Percentiles rank a stretch among this genome's conserved stretches.
These are phyloP conservation scores for Phytophthora colocasiae DNA, from an alignment of 352 stramenopile genomes.

Conservation along the genomic window DNA sequence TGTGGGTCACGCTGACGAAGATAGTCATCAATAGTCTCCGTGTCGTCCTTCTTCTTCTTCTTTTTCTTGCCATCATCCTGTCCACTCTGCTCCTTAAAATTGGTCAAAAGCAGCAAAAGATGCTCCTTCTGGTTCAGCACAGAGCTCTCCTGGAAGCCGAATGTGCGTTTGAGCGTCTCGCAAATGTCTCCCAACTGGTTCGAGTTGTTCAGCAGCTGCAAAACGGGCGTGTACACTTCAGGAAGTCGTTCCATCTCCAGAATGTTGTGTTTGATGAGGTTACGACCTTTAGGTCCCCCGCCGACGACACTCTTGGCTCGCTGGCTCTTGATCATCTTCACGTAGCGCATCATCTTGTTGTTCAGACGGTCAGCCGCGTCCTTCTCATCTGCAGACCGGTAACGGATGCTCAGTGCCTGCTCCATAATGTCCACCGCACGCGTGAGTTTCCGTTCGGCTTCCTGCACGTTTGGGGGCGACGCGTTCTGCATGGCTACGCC, in stretches of 20 bases:
- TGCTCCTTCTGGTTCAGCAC: constrained; percentile 82
- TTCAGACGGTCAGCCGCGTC: constrained; percentile 69
- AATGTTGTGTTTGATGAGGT: constrained; percentile 72
- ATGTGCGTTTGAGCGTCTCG: constrained; percentile 94
- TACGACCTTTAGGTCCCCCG: constrained; percentile 31
- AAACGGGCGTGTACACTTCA: constrained; percentile 67
- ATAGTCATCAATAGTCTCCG: constrained; percentile 44
- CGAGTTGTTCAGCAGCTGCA: constrained; percentile 67
- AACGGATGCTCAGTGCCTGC: constrained; percentile 75
- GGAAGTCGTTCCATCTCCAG: constrained; percentile 70
- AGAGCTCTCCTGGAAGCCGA: constrained; percentile 95
- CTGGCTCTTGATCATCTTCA: constrained; percentile 89
- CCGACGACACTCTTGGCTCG: constrained; percentile 53
- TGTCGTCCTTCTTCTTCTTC: constrained; percentile 49
- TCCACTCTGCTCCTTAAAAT: constrained; percentile 77
- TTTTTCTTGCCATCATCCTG: constrained; percentile 52
- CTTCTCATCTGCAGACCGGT: constrained; percentile 68
- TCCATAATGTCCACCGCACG: constrained; percentile 80
- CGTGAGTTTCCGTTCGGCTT: constrained; percentile 68
- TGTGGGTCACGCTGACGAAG: constrained; percentile 66
- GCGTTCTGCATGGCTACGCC: constrained; percentile 79
- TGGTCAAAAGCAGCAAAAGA: constrained; percentile 74
- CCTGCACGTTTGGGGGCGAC: constrained; percentile 52
- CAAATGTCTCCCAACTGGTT: constrained; percentile 73
- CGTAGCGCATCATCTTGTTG: constrained; percentile 87